phyloP scores from a whole-genome alignment of 257 asterid species.

The Knoxia roxburghii region DNA sequence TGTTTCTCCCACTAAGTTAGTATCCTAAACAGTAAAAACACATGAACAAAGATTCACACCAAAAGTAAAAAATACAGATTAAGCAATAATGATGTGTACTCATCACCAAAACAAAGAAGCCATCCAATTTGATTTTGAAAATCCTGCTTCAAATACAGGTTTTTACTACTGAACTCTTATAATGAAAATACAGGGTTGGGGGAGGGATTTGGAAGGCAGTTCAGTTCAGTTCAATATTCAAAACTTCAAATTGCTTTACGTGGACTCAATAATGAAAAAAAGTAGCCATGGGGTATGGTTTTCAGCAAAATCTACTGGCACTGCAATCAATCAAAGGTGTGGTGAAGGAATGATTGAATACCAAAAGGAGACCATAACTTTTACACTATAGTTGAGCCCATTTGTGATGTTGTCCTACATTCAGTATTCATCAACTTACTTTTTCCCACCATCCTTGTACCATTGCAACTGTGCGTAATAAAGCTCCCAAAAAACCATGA shows the following conservation, averaged over 20 bases:
- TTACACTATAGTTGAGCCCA: slow-evolving; percentile 48
- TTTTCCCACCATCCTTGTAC: slow-evolving; percentile 42
- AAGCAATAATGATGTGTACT: background rate
- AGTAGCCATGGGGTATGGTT: slow-evolving; percentile 16
- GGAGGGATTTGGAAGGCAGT: too few relatives aligned
- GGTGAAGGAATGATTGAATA: slow-evolving; percentile 43
- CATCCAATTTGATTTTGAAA: background rate
- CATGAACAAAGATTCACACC: slow-evolving; percentile 7
- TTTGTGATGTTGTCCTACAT: slow-evolving; percentile 45
- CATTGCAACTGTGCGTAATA: slow-evolving; percentile 17
- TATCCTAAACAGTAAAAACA: slow-evolving; percentile 18
- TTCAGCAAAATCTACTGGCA: slow-evolving; percentile 10
- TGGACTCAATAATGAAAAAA: slow-evolving; percentile 18
- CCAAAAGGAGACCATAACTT: slow-evolving; percentile 37
- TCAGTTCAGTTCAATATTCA: background rate
- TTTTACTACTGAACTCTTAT: too few relatives aligned
- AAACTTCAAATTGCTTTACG: slow-evolving; percentile 8
- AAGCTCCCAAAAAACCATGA: slow-evolving; percentile 40
- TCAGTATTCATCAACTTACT: slow-evolving; percentile 26
- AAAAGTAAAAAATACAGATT: background rate
- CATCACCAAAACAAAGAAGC: slow-evolving; percentile 6
- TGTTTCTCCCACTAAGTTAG: slow-evolving; percentile 21
- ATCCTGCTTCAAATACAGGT: background rate
- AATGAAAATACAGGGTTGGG: too few relatives aligned
- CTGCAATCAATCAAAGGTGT: slow-evolving; percentile 17